These are phyloP conservation scores for Lichtheimia hyalospora DNA, from an alignment of 371 early-diverging fungal species.

Conservation along the genomic window DNA sequence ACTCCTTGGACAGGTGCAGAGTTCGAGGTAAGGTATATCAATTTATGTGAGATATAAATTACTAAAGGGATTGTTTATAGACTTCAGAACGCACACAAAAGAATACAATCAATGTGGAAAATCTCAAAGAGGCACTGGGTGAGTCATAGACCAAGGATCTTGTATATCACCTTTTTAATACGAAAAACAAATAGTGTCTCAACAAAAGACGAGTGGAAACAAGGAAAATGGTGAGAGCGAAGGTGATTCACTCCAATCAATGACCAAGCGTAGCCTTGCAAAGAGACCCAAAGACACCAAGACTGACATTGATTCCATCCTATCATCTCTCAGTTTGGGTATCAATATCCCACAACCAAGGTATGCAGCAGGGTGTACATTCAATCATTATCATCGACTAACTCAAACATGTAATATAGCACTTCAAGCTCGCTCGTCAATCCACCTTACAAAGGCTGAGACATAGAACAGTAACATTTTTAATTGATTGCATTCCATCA, in stretches of 20 bases:
- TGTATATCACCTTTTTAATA: neutral
- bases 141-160: neutral
- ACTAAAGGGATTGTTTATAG: conserved; percentile 6
- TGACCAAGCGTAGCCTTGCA: conserved; percentile 22
- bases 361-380: conserved; percentile 17
- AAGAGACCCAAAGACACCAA: conserved; percentile 27
- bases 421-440: conserved; percentile 15
- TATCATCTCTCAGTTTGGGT: conserved; percentile 35
- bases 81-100: conserved; percentile 8
- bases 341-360: conserved; percentile 12
- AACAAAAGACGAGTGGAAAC: conserved; percentile 9
- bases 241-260: conserved; percentile 13
- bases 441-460: conserved; percentile 18
- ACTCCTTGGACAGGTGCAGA: conserved; percentile 35
- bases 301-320: conserved; percentile 41
- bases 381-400: neutral
- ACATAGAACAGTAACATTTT: too few species aligned
- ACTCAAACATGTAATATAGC: neutral
- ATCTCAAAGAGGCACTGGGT: conserved; percentile 2
- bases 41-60: neutral
- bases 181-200: neutral
- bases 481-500: too few species aligned
- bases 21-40: conserved; percentile 21
- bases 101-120: conserved; percentile 4
- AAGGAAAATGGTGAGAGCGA: conserved; percentile 3